phyloP scores from a whole-genome alignment of 345 rosid species.

The Garcia nutans region DNA sequence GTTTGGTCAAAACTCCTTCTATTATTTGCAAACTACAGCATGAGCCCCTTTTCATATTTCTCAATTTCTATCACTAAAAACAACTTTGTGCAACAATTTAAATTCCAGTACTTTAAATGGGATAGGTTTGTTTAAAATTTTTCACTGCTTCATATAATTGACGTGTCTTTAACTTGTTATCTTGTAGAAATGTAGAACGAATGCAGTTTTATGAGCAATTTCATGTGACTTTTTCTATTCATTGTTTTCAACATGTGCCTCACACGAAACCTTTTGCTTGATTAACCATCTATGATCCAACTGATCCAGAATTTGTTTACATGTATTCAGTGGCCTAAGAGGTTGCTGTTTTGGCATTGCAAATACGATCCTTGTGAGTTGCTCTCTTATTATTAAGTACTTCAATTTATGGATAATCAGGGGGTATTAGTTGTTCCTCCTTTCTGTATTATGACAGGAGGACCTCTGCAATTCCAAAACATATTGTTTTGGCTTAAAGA shows the following conservation, averaged over 20 bases:
- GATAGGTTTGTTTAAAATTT: too few species aligned
- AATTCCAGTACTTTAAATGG: too few species aligned
- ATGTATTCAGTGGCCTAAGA: constrained; percentile 70
- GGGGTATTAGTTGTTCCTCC: background rate
- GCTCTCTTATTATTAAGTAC: constrained; percentile 3
- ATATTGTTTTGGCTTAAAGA: background rate
- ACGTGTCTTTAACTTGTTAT: background rate
- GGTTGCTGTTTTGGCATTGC: constrained; percentile 96
- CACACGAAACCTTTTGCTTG: constrained; percentile 1
- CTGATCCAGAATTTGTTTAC: constrained; percentile 37
- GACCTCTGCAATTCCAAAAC: background rate
- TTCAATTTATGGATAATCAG: background rate
- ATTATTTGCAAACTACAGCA: constrained; percentile 15
- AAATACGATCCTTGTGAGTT: constrained; percentile 97
- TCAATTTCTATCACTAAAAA: too few species aligned
- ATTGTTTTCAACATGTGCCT: background rate
- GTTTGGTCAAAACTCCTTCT: constrained; percentile 59
- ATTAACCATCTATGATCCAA: constrained; percentile 20
- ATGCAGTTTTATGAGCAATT: background rate
- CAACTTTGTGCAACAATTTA: too few species aligned
- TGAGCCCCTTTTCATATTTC: background rate
- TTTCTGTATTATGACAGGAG: background rate
- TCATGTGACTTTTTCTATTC: background rate
- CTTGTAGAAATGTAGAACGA: background rate
- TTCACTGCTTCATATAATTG: constrained; percentile 1